These are phyloP conservation scores for Stachybotrys echinatus DNA, from an alignment of 2,329 filamentous ascomycete genomes.

Conservation along the genomic window DNA sequence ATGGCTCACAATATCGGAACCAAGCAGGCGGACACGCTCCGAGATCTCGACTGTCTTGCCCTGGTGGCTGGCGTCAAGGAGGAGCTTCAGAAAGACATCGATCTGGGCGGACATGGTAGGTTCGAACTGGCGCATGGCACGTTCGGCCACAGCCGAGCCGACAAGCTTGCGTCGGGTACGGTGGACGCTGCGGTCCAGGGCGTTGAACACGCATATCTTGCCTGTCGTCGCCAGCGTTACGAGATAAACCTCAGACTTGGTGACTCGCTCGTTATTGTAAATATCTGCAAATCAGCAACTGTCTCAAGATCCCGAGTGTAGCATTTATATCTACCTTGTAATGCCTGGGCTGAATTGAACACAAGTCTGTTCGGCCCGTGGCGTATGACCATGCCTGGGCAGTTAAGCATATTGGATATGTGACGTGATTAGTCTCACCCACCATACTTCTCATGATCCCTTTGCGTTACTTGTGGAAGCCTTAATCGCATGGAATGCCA, in stretches of 20 bases:
- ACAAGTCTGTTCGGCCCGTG: conserved; percentile 1
- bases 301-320: too few species aligned
- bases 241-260: background rate
- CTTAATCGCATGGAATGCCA: background rate
- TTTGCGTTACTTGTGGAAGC: background rate
- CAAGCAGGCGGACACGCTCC: background rate
- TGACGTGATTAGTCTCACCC: too few species aligned
- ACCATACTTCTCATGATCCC: background rate
- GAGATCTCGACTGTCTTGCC: background rate
- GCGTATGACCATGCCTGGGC: background rate
- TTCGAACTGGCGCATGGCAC: conserved; percentile 7
- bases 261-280: background rate
- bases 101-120: conserved; percentile 6
- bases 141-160: conserved; percentile 3
- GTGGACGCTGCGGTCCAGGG: conserved; percentile 3
- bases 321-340: too few species aligned
- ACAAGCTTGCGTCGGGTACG: conserved; percentile 3
- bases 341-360: background rate
- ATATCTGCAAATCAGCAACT: background rate
- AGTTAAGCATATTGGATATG: background rate
- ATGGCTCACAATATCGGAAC: conserved; percentile 1
- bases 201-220: conserved; percentile 4
- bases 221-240: background rate
- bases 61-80: background rate
- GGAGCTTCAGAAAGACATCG: conserved; percentile 5